These are phyloP conservation scores for Pulveroboletus sp. DNA, from an alignment of 768 basidiomycete species.

Conservation along the genomic window DNA sequence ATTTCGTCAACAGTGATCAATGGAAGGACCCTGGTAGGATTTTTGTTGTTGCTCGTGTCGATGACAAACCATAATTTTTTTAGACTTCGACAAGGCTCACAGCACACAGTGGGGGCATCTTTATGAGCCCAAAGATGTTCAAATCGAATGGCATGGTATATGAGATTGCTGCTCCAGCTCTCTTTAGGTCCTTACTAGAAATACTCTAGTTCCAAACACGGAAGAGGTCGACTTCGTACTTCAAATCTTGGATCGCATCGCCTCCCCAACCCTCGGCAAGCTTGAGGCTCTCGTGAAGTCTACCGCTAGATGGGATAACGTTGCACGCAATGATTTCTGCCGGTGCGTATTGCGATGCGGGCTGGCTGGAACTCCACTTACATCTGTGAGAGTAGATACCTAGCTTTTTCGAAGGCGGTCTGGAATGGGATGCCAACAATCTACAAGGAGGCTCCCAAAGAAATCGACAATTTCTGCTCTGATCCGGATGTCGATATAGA, in stretches of 20 bases:
- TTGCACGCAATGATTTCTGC: conserved; percentile 79
- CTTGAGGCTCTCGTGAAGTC: conserved; percentile 57
- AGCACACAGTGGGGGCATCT: conserved; percentile 75
- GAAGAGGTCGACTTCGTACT: conserved; percentile 78
- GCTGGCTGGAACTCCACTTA: neutral
- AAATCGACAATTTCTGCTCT: conserved; percentile 52
- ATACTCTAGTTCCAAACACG: conserved; percentile 35
- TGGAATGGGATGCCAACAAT: conserved; percentile 77
- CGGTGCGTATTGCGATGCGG: conserved; percentile 41
- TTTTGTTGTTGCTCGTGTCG: neutral
- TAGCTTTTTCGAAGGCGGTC: conserved; percentile 68
- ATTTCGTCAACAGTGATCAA: conserved; percentile 77
- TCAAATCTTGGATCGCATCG: conserved; percentile 69
- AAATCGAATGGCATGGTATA: conserved; percentile 83
- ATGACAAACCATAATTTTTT: neutral
- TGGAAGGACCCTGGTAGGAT: conserved; percentile 71
- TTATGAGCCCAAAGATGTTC: conserved; percentile 73
- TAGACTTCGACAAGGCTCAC: conserved; percentile 62
- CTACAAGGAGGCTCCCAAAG: conserved; percentile 51
- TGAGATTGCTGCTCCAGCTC: neutral
- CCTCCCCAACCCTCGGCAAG: conserved; percentile 58
- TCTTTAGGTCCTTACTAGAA: conserved; percentile 10
- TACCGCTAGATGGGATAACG: conserved; percentile 56
- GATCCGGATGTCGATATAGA: conserved; percentile 60
- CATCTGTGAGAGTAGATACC: conserved; percentile 40